These are phyloP conservation scores for Rhynchosporium secalis DNA, from an alignment of 2,329 filamentous ascomycete species.

Conservation along the genomic window DNA sequence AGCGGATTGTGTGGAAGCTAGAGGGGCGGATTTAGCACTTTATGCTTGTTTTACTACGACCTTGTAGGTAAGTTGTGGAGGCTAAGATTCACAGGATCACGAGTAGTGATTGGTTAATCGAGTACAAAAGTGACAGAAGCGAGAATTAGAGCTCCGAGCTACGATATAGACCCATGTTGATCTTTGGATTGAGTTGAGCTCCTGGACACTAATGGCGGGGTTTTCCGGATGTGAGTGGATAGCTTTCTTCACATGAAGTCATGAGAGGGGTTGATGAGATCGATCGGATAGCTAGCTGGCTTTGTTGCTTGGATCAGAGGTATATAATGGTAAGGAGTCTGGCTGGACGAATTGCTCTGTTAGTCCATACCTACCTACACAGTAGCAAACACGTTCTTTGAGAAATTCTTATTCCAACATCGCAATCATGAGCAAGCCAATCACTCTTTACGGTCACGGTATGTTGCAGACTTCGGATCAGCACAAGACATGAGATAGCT, in stretches of 20 bases:
- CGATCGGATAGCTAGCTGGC: neutral
- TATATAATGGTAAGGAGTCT: neutral
- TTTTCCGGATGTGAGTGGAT: neutral
- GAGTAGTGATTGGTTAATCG: neutral
- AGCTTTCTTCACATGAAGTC: neutral
- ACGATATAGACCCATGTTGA: too few relatives aligned
- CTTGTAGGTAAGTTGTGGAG: too few relatives aligned
- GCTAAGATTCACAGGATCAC: too few relatives aligned
- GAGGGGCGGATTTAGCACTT: too few relatives aligned
- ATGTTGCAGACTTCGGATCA: neutral
- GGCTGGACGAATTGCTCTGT: neutral
- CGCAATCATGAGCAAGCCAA: conserved; percentile 19
- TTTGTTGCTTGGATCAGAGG: neutral
- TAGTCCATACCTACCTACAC: neutral
- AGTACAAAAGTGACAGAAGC: neutral
- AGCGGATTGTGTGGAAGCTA: too few relatives aligned
- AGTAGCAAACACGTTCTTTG: neutral
- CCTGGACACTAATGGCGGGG: neutral
- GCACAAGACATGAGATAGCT: neutral
- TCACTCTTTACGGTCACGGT: conserved; percentile 18
- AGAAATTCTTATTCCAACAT: neutral
- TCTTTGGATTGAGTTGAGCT: too few relatives aligned
- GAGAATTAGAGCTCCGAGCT: too few relatives aligned
- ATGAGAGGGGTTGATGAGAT: neutral
- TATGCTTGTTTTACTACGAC: too few relatives aligned